phyloP scores from a whole-genome alignment of 23 red algal species.

The Gracilariopsis chorda region DNA sequence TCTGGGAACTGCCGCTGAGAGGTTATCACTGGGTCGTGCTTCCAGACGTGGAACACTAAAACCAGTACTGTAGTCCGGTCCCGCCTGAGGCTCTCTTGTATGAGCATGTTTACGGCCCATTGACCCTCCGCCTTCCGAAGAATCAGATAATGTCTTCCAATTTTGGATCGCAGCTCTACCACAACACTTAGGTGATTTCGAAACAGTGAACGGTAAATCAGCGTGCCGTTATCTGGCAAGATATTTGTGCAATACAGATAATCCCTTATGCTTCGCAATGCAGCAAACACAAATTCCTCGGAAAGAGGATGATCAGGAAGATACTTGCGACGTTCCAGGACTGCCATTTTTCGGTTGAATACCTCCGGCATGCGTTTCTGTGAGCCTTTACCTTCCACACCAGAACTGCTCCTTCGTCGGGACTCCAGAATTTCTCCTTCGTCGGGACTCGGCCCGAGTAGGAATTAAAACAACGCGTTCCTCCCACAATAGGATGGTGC shows the following conservation, averaged over 20 bases:
- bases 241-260: background rate
- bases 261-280: background rate
- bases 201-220: background rate
- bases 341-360: background rate
- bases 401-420: background rate
- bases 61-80: no score
- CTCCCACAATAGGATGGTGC: no score
- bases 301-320: background rate
- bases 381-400: background rate
- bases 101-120: background rate
- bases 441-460: no score
- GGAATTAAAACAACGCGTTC: background rate
- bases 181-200: background rate
- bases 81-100: background rate
- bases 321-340: background rate
- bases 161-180: background rate
- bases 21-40: no score
- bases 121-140: background rate
- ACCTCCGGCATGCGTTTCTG: background rate
- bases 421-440: no score
- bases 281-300: background rate
- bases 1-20: no score
- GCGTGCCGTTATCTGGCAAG: background rate
- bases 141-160: background rate
- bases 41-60: no score